Evolutionary conservation across 2,329 filamentous ascomycete species (phyloP), one percentile per base, ranked within the genome.

Genomic region (Cytospora mali): DNA sequence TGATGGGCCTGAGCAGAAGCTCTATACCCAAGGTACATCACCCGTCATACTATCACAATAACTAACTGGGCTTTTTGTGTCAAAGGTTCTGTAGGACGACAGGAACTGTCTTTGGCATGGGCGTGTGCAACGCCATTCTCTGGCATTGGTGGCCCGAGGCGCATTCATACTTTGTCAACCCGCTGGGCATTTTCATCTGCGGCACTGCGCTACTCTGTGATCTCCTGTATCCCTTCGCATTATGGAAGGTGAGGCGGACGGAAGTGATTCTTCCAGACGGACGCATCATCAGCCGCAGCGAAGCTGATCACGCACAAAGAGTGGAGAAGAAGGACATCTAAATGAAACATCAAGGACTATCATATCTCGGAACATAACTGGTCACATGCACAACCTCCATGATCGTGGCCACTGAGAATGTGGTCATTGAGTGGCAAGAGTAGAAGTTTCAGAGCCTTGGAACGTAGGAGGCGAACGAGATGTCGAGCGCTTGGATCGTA

Each of bases 61-160:
- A 56, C 66, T 67, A 42, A 64, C 46, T 1, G 6, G 16, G 7
- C 9, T 35, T 35, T 31, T n/a, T n/a, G n/a, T 25, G 13, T 4
- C 29, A 16, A 31, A 83, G 80, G 79, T 72, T 77, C 31, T 77
- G 74, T 33, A 76, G 81, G 56, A 74, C 75, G 14, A 61, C 77
- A 2, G 80, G 80, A 5, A 77, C 79, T 1, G 57, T 80, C 10
- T 69, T 76, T 62, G 79, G 80, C 2, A 70, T 81, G 21, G 72
- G 76, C 6, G 61, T 75, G 13, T 72, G 71, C 50, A 77, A 76
- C 58, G 69, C 70, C 10, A 66, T 80, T 50, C 69, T 79, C n/a
- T 82, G 79, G 79, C 80, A 76, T 72, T 76, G 76, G 66, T 83
- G 81, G 81, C 80, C 79, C 3, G 81, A 82, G 61, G 77, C 80